Percentiles rank a stretch among this genome's conserved stretches.
Conservation (phyloP, 371 early-diverging fungal genomes). For the Nematocida minor region DNA sequence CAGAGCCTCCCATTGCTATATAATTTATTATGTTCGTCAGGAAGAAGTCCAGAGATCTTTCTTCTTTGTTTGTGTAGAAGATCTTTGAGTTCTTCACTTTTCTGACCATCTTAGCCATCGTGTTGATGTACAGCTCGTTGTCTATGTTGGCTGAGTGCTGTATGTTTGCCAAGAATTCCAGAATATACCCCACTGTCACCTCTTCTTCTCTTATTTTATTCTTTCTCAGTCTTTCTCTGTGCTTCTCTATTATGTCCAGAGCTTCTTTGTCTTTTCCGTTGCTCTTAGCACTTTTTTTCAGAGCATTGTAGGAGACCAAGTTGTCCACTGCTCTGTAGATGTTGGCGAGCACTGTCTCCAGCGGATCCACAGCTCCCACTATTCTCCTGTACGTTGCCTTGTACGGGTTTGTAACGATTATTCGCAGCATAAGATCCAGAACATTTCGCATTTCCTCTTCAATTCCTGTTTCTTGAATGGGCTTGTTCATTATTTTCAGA, state of each 20-base stretch:
- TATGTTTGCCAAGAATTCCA: background rate
- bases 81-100: too few relatives aligned
- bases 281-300: background rate
- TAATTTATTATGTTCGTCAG: background rate
- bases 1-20: background rate
- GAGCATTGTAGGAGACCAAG: background rate
- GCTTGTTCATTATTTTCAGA: background rate
- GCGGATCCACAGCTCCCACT: background rate
- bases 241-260: background rate
- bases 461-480: background rate
- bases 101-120: background rate
- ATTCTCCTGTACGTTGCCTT: background rate
- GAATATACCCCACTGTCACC: background rate
- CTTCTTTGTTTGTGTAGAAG: too few relatives aligned
- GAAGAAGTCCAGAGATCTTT: background rate
- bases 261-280: background rate
- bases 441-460: background rate
- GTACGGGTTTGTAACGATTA: background rate
- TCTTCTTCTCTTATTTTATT: background rate
- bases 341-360: background rate
- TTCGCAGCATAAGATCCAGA: background rate
- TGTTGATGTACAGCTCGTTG: background rate
- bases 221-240: background rate
- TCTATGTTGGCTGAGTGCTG: background rate
- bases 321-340: background rate